Base-by-base conservation (phyloP, 495 filamentous ascomycete species). In the Terfezia boudieri region DNA sequence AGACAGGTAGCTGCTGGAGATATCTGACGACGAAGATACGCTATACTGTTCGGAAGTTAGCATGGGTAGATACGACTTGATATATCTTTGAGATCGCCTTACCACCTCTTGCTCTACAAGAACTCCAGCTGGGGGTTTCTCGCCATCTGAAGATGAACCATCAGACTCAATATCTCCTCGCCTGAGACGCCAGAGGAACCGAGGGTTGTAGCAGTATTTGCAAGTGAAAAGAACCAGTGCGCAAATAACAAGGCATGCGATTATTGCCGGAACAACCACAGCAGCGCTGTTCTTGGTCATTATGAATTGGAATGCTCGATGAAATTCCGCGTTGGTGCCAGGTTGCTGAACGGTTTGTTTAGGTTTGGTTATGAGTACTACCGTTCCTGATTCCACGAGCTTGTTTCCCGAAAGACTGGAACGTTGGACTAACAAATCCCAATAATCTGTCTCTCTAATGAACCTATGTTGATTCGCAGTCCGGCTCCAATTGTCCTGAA, bases 181-280 rank as follows among this genome's bases (percentile, higher is more conserved):
- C 11, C 56, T 50, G 37, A 54, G 43, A 26, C 60, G 53, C 38
- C 59, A 54, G 51, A 62, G 57, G 52, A 59, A 59, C 32, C 60
- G 56, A 2, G 60, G 60, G 50, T 56, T 62, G 49, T 62, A 60
- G 43, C 62, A 65, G 55, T 59, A 65, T 46, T 55, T 55, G 48
- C 62, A 65, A 23, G 62, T 64, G 49, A 62, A 64, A 53, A 65
- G 55, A 16, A 64, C 62, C 2, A 64, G 52, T 22, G 53, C 62
- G 49, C 62, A 65, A 51, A 65, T 57, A 48, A 65, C 57, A 50
- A 65, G 55, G 52, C 59, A 58, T 50, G 62, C 57, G 51, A 65
- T 64, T 53, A 65, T 61, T 26, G 64, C 58, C 12, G 62, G 54
- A 37, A 65, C 62, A 50, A 65, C 64, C 14, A 65, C 54, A n/a